Percentiles rank a stretch among this genome's conserved stretches.
Evolutionary conservation across 2,329 filamentous ascomycete genomes (phyloP).

Genomic region (Cladophialophora chaetospira): DNA sequence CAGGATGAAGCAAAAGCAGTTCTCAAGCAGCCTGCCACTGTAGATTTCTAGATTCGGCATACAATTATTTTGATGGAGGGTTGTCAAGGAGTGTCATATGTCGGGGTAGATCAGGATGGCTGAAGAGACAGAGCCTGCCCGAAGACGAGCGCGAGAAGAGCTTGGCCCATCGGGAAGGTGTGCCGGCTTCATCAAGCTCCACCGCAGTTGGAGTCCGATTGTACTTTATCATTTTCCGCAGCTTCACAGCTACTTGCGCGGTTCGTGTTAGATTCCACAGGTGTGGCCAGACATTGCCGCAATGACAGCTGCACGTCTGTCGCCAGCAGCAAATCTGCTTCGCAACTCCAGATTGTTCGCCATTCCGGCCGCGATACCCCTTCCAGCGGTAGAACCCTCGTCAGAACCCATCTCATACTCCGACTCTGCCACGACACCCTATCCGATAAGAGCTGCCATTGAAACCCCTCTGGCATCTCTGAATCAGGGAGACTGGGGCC

Average conservation of each 20-base stretch:
- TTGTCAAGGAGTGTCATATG: too few species aligned
- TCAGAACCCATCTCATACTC: slow-evolving; percentile 57
- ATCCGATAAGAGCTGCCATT: slow-evolving; percentile 82
- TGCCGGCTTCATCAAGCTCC: background rate
- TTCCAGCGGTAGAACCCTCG: slow-evolving; percentile 56
- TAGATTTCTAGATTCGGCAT: too few species aligned
- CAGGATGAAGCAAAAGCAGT: too few species aligned
- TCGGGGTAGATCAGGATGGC: too few species aligned
- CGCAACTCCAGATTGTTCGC: slow-evolving; percentile 89
- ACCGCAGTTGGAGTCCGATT: background rate
- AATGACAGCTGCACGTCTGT: slow-evolving; percentile 52
- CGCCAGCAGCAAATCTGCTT: slow-evolving; percentile 69
- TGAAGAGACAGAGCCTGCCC: too few species aligned
- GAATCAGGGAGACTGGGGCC: slow-evolving; percentile 82
- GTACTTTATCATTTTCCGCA: background rate
- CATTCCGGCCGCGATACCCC: slow-evolving; percentile 73
- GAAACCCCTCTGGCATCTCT: slow-evolving; percentile 74
- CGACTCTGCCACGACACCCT: slow-evolving; percentile 70
- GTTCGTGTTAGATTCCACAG: background rate
- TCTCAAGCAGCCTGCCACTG: too few species aligned
- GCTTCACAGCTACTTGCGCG: background rate
- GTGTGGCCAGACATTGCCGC: slow-evolving; percentile 31
- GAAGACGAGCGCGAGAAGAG: too few species aligned
- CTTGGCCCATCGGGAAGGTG: too few species aligned
- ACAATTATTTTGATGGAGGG: too few species aligned